A percentile compares a stretch with the other conserved stretches of the same genome.
phyloP scores from a whole-genome alignment of 495 filamentous ascomycete species.

The Annulohypoxylon maeteangense region DNA sequence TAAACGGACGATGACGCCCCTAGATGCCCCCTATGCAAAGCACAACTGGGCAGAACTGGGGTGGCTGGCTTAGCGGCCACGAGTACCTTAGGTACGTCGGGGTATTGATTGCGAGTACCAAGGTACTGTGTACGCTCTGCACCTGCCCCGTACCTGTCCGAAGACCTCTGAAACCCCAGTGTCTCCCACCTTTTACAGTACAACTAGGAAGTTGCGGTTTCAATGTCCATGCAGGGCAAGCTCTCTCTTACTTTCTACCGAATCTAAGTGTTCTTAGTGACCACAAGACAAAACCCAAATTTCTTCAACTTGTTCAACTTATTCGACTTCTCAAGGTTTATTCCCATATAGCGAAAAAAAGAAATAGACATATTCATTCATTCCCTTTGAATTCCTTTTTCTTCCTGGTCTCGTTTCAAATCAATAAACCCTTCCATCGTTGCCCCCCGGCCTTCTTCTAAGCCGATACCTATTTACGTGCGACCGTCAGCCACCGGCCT shows the following conservation, averaged over 20 bases:
- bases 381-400: not conserved
- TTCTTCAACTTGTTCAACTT: not conserved
- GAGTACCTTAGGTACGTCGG: not conserved
- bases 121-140: not conserved
- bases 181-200: constrained; percentile 26
- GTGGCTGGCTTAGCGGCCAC: constrained; percentile 7
- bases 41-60: constrained; percentile 14
- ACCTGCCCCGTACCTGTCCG: not conserved
- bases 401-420: not conserved
- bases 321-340: not conserved
- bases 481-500: constrained; percentile 42
- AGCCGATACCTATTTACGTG: constrained; percentile 23
- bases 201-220: constrained; percentile 16
- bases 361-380: not conserved
- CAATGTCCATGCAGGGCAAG: constrained; percentile 15
- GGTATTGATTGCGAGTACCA: not conserved
- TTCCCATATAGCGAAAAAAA: constrained; percentile 10
- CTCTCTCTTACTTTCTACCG: constrained; percentile 9
- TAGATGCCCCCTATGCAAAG: constrained; percentile 6
- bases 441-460: constrained; percentile 17
- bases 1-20: constrained; percentile 27
- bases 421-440: constrained; percentile 14
- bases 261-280: not conserved
- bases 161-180: constrained; percentile 31
- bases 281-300: constrained; percentile 18